Conservation (phyloP, 352 stramenopile genomes). For the Phytophthora citricola region DNA sequence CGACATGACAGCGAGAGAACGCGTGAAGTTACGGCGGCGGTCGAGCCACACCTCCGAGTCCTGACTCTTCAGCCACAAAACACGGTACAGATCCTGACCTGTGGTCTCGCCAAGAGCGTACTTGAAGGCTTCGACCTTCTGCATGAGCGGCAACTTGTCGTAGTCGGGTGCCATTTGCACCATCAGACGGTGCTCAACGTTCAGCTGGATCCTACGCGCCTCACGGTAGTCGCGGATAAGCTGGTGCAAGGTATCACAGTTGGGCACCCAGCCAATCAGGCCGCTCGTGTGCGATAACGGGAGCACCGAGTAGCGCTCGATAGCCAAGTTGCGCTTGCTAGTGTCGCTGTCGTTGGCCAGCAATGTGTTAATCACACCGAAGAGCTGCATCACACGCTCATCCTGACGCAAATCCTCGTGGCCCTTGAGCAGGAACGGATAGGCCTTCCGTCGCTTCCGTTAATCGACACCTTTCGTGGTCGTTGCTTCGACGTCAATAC, state of each 20-base stretch:
- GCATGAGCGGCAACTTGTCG: slow-evolving; percentile 98
- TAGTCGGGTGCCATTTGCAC: slow-evolving; percentile 98
- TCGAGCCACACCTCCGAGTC: slow-evolving; percentile 99
- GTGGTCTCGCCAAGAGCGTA: slow-evolving; percentile 93
- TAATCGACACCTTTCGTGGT: slow-evolving; percentile 98
- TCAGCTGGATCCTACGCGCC: slow-evolving; percentile 93
- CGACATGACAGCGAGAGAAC: slow-evolving; percentile 99
- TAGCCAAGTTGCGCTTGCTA: slow-evolving; percentile 98
- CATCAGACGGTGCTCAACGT: slow-evolving; percentile 98
- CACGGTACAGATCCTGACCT: slow-evolving; percentile 98
- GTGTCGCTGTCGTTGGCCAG: slow-evolving; percentile 98
- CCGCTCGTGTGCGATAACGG: slow-evolving; percentile 98
- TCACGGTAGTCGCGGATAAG: slow-evolving; percentile 98
- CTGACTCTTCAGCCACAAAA: slow-evolving; percentile 99
- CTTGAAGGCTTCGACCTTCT: slow-evolving; percentile 99
- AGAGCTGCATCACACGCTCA: slow-evolving; percentile 99
- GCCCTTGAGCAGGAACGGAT: slow-evolving; percentile 99
- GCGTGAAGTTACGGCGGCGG: slow-evolving; percentile 97
- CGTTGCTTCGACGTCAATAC: slow-evolving; percentile 99
- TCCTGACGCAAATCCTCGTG: slow-evolving; percentile 99
- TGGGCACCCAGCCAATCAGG: slow-evolving; percentile 99
- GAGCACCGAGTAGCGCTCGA: slow-evolving; percentile 98
- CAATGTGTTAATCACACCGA: slow-evolving; percentile 99
- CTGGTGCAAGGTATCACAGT: slow-evolving; percentile 99
- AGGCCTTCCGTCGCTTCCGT: slow-evolving; percentile 98